Evolutionary conservation across 306 rosid genomes (phyloP), one percentile per base, ranked within the genome.

Genomic region (Cotoneaster glaucophyllus): DNA sequence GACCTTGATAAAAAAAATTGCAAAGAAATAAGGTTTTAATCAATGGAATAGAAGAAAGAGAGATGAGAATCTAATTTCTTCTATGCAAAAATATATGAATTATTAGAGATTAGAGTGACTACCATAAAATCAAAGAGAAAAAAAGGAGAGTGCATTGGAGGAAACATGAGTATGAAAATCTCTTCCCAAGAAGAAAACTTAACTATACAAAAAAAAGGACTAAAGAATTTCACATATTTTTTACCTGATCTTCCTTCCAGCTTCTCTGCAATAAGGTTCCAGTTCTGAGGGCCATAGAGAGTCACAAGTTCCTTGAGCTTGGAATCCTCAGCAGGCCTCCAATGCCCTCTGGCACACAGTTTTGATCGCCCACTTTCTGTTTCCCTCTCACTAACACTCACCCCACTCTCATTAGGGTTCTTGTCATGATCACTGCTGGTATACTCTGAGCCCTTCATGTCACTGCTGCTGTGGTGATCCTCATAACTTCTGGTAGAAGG

Each of bases 241-340:
- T 80, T 54, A 95, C 99, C 99, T 78, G 99, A 96, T 93, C 99
- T 96, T 80, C 99, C 99, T 82, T 96, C 91, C 21, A 96, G 79
- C 90, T 92, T 96, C 43, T 96, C 96, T 2, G 99, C 99, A 45
- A 96, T 96, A 21, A 96, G 91, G 77, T 96, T 96, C 99, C 99
- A 96, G 78, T 96, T 96, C 65, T 96, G 99, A 74, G 99, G 98
- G 61, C 99, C 99, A 81, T 92, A 96, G 41, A 89, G 93, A 54
- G 96, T 85, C 0, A 96, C 99, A 37, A 96, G 97, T 41, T 96
- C 99, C 82, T 91, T 96, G 26, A 96, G 89, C 90, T 92, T 96
- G 17, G 96, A 66, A 75, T 96, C 99, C 81, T 96, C 99, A 5
- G 98, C 99, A 8, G 99, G 99, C 71, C 99, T 86, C 99, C 99